Evolutionary conservation across 768 basidiomycete genomes (phyloP), one percentile per base, ranked within the genome.

Genomic region (Russula abietina): DNA sequence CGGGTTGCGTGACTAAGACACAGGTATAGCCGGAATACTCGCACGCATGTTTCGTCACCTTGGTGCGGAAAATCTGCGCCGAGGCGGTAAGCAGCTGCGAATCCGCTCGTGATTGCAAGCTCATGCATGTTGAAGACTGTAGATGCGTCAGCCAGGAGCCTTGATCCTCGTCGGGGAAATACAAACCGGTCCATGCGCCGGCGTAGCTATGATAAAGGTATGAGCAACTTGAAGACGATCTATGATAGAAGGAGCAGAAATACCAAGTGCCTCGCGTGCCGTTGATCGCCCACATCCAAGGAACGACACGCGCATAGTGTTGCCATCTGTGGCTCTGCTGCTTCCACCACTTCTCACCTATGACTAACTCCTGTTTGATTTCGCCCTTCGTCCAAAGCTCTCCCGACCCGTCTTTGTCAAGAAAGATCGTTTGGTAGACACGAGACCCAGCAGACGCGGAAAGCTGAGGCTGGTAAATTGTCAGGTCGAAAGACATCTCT

Each of bases 401-500:
- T 46, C 72, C 68, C 22, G 75, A 77, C 11, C 74, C 75, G 33
- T 77, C 75, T 39, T 73, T 73, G 64, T 81, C 77, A 12, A 80
- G 73, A 65, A 81, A 81, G 60, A 81, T 79, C 2, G 80, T 80
- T 69, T 80, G 79, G 68, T 80, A 81, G n/a, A 81, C 75, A 62
- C 80, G 79, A 51, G 70, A 65, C 17, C 77, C 67, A 26, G 28
- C 30, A 38, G 50, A 30, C 1, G 75, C 73, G n/a, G 73, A 70
- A 64, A 78, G 76, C 71, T 80, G 78, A 8, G 79, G 76, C 69
- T 80, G 79, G 65, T 80, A 81, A 64, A 76, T 71, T 10, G 78
- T 79, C 33, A 80, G 68, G 65, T 81, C 79, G 69, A 81, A 81
- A 66, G 77, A 78, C 81, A 81, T 82, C 69, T 81, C 80, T 52